phyloP scores from a whole-genome alignment of 495 filamentous ascomycete genomes.

The Penicillium ochrochloron region DNA sequence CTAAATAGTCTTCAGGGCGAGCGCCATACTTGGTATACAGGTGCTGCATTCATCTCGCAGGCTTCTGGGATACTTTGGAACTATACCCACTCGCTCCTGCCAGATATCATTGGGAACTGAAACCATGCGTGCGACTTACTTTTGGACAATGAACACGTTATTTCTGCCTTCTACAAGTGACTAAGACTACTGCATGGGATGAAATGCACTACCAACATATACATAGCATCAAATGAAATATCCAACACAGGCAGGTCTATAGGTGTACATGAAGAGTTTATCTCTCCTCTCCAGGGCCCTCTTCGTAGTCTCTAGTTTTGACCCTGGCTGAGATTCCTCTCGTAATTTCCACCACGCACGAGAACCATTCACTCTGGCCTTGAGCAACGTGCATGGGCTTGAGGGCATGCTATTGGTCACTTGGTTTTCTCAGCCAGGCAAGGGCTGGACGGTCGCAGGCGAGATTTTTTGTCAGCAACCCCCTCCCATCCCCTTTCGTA shows the following conservation, averaged over 20 bases:
- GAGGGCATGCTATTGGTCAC: background rate
- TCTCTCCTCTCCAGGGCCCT: too few relatives aligned
- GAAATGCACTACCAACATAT: too few relatives aligned
- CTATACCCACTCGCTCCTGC: constrained; percentile 26
- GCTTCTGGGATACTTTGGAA: constrained; percentile 39
- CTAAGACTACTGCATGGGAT: too few relatives aligned
- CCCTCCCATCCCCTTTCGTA: too few relatives aligned
- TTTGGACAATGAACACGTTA: background rate
- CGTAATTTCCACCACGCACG: too few relatives aligned
- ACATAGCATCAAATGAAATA: too few relatives aligned
- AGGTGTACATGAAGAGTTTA: too few relatives aligned
- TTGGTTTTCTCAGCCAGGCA: background rate
- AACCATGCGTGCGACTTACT: background rate
- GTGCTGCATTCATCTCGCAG: constrained; percentile 44
- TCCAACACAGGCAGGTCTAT: too few relatives aligned
- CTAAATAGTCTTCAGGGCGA: constrained; percentile 57
- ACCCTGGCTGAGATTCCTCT: background rate
- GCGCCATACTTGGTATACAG: constrained; percentile 58
- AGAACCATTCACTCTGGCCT: background rate
- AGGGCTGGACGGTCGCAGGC: too few relatives aligned
- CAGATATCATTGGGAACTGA: constrained; percentile 3
- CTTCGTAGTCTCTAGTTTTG: background rate
- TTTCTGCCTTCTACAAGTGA: too few relatives aligned
- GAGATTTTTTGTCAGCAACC: too few relatives aligned
- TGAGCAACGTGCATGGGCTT: background rate